Evolutionary conservation across 1,284 basidiomycete species (phyloP), one percentile per base, ranked within the genome.

Genomic region (Golubevia sp.): DNA sequence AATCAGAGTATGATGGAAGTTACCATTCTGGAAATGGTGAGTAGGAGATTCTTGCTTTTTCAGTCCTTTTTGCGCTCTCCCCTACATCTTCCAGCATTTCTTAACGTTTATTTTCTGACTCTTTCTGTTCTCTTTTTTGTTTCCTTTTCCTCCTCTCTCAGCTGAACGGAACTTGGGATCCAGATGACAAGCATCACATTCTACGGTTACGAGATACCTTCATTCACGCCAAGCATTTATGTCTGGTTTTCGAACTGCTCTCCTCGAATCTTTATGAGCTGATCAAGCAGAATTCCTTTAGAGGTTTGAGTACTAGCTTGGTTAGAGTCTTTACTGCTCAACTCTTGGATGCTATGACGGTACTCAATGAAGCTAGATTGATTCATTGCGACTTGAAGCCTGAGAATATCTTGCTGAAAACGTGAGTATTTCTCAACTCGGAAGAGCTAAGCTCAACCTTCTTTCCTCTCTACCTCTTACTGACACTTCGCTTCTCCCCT

Each of bases 121-220:
- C 20, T 26, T 49, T 38, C 50, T 18, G 2, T 15, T 50, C 15
- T 15, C 24, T 2, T 24, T 51, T 58, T 6, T 13, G 26, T 15
- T 58, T 64, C 25, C n/a, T 18, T 18, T 50, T 51, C 18, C 44
- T 26, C 53, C 49, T 59, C 74, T 48, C 56, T 3, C 79, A 96
- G 93, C 88, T 82, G 58, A 82, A 82, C 59, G 74, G 73, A 52
- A 79, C 76, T 56, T 83, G 80, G 80, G 80, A 83, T 62, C 74
- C 79, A 1, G 67, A 79, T 26, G 79, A 83, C 68, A 68, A 76
- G 64, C 79, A 83, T 58, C 79, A 83, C 59, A 83, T 83, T 26
- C 58, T 83, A 44, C 71, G 80, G 13, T 67, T 83, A 52, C 73
- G 74, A 34, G 77, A 82, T 59, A 82, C 79, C 2, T 83, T 83